Percentiles rank a stretch among this genome's conserved stretches.
Evolutionary conservation across 768 basidiomycete species (phyloP).

Genomic region (Guyanaporus albipodus): DNA sequence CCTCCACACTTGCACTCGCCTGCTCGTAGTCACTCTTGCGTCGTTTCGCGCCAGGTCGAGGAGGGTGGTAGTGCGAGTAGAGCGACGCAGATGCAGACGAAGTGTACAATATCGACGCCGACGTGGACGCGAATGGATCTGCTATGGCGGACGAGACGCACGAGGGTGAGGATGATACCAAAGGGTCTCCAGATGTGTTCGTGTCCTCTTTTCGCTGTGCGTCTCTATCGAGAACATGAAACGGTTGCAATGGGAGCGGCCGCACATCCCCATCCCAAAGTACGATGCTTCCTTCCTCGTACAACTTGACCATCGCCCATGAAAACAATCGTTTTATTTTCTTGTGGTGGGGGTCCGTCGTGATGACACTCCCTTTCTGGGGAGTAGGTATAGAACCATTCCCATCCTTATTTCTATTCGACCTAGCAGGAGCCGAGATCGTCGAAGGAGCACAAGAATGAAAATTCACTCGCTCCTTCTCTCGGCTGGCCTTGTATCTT

Average conservation of each 20-base stretch:
- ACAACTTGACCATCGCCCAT: slow-evolving; percentile 59
- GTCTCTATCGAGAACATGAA: background rate
- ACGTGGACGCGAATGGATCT: background rate
- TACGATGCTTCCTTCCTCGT: slow-evolving; percentile 70
- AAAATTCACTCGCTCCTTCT: slow-evolving; percentile 23
- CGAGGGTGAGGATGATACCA: slow-evolving; percentile 21
- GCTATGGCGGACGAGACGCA: slow-evolving; percentile 13
- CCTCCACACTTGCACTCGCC: background rate
- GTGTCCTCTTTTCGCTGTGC: slow-evolving; percentile 41
- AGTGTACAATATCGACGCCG: slow-evolving; percentile 23
- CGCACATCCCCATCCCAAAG: slow-evolving; percentile 65
- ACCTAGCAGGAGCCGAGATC: background rate
- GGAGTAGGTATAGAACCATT: background rate
- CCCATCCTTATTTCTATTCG: background rate
- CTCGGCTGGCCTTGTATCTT: slow-evolving; percentile 46
- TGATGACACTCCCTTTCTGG: no score
- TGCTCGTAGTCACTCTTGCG: background rate
- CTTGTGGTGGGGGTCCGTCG: slow-evolving; percentile 24
- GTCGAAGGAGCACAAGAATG: background rate
- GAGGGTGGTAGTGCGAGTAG: slow-evolving; percentile 25
- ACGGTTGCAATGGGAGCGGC: slow-evolving; percentile 26
- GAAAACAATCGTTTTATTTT: slow-evolving; percentile 69
- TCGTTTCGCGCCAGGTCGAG: slow-evolving; percentile 7
- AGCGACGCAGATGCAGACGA: slow-evolving; percentile 20
- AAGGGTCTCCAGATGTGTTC: slow-evolving; percentile 21